Percentiles rank a stretch among this genome's conserved stretches.
These are phyloP conservation scores for Paratinospora sagittata DNA, from an alignment of 164 flowering plant species.

Conservation along the genomic window DNA sequence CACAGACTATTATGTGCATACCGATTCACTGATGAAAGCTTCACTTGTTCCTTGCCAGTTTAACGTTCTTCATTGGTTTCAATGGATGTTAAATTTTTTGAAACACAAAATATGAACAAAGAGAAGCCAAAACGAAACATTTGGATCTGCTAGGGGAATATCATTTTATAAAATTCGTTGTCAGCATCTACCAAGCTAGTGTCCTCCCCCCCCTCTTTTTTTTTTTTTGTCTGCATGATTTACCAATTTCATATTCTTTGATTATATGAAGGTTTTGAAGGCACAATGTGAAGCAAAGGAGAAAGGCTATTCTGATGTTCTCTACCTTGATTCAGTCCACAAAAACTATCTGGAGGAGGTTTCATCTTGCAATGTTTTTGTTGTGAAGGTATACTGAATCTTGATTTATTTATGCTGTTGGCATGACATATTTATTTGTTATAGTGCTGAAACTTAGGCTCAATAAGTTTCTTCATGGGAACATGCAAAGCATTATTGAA, in stretches of 20 bases:
- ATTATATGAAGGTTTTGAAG: conserved; percentile 55
- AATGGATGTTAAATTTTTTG: not conserved
- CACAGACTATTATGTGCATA: no score
- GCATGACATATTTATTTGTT: not conserved
- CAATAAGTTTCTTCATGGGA: no score
- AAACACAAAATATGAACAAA: not conserved
- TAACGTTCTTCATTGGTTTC: not conserved
- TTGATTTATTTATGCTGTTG: not conserved
- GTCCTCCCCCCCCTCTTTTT: not conserved
- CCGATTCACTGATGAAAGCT: not conserved
- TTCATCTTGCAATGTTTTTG: conserved; percentile 82
- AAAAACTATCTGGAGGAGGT: conserved; percentile 81
- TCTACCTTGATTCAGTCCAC: conserved; percentile 78
- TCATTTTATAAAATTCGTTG: not conserved
- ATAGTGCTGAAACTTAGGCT: not conserved
- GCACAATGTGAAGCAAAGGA: conserved; percentile 76
- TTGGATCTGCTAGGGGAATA: not conserved
- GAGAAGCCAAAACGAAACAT: not conserved
- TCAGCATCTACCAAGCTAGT: not conserved
- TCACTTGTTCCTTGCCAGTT: not conserved
- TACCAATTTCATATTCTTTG: not conserved
- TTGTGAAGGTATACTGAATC: conserved; percentile 61
- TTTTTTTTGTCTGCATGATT: not conserved
- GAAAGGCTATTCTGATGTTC: conserved; percentile 80
- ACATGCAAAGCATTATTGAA: no score